phyloP scores from a whole-genome alignment of 1,284 basidiomycete species.

The Butyriboletus appendiculatus region DNA sequence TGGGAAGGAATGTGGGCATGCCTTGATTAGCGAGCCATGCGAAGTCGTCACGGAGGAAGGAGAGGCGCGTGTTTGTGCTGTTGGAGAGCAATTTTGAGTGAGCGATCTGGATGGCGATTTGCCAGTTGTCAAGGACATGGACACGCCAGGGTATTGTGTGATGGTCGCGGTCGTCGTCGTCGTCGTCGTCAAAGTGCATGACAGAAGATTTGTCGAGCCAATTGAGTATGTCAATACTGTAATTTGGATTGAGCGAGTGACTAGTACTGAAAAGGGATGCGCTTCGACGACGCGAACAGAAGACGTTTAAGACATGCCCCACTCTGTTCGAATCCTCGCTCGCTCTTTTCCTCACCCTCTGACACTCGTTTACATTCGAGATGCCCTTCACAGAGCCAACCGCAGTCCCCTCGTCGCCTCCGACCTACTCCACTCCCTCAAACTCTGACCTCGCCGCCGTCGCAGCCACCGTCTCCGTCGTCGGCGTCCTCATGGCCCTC shows the following conservation, averaged over 20 bases:
- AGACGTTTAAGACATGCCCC: no score
- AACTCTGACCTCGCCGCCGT: not conserved
- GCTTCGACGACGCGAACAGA: not conserved
- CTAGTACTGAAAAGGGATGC: constrained; percentile 8
- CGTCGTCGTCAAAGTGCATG: constrained; percentile 8
- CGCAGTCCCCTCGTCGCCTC: not conserved
- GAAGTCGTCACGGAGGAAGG: constrained; percentile 64
- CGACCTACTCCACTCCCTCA: not conserved
- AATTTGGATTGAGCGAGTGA: not conserved
- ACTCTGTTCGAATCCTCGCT: no score
- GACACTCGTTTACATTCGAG: not conserved
- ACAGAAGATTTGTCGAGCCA: not conserved
- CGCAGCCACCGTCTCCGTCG: not conserved
- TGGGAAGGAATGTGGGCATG: constrained; percentile 31
- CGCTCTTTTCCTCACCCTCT: no score
- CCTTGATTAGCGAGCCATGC: constrained; percentile 61
- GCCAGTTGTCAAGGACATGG: constrained; percentile 55
- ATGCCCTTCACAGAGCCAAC: not conserved
- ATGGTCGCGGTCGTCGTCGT: constrained; percentile 5
- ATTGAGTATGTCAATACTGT: not conserved
- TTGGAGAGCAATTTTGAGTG: constrained; percentile 49
- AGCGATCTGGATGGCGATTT: constrained; percentile 52
- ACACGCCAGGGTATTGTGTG: constrained; percentile 39
- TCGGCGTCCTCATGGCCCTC: not conserved
- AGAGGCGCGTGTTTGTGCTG: constrained; percentile 54